Conservation (phyloP, 129 eudicot species). For the Tanacetum coccineum region DNA sequence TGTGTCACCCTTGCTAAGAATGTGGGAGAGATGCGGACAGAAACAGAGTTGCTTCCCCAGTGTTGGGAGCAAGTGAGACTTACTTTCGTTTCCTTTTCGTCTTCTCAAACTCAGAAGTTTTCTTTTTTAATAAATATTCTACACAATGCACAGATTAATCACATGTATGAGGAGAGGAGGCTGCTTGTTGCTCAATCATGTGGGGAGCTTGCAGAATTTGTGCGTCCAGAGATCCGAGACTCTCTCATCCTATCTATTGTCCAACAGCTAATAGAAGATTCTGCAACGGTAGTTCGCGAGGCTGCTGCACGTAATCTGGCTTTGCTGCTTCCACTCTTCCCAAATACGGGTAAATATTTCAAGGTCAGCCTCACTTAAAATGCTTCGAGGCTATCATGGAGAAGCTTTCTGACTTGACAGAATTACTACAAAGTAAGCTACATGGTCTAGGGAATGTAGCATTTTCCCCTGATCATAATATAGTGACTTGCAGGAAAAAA, state of each 20-base stretch:
- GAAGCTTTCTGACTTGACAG: conserved; percentile 96
- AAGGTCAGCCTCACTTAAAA: conserved; percentile 99
- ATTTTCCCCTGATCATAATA: conserved; percentile 64
- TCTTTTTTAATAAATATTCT: neutral
- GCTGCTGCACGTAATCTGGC: conserved; percentile 98
- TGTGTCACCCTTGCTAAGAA: conserved; percentile 91
- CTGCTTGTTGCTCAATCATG: conserved; percentile 99
- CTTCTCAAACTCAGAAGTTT: neutral
- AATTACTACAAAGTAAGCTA: conserved; percentile 97
- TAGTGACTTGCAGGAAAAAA: conserved; percentile 41
- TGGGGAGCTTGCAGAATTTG: conserved; percentile 93
- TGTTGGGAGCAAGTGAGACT: conserved; percentile 97
- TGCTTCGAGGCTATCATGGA: conserved; percentile 97
- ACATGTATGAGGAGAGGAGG: conserved; percentile 95
- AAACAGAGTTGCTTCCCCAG: conserved; percentile 95
- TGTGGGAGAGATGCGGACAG: conserved; percentile 93
- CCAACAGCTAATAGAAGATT: conserved; percentile 94
- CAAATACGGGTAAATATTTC: conserved; percentile 89
- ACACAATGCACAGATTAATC: conserved; percentile 70
- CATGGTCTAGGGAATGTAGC: conserved; percentile 86
- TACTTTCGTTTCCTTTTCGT: conserved; percentile 6
- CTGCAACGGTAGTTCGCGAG: conserved; percentile 92
- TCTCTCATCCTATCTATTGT: conserved; percentile 89
- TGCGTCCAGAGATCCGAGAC: conserved; percentile 95
- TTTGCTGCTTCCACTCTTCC: conserved; percentile 95